A percentile compares a stretch with the other conserved stretches of the same genome.
Conservation (phyloP, 2,329 filamentous ascomycete species). For the Aspergillus luchuensis region DNA sequence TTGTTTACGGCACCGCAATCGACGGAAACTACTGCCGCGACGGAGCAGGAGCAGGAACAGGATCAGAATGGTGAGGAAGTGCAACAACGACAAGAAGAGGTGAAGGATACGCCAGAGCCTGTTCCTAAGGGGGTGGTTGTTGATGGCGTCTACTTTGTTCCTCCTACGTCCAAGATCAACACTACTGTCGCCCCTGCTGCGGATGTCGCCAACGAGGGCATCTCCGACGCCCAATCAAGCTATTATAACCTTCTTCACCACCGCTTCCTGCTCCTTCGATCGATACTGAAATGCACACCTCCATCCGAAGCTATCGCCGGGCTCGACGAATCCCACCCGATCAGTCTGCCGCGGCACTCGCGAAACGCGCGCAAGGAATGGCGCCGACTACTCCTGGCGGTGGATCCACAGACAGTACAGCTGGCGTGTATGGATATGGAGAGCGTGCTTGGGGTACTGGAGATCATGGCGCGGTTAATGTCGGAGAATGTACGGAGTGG, state of each 20-base stretch:
- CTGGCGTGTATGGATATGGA: constrained; percentile 59
- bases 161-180: neutral
- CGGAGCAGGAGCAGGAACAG: neutral
- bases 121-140: constrained; percentile 2
- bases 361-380: constrained; percentile 60
- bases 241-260: constrained; percentile 69
- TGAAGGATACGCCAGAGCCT: neutral
- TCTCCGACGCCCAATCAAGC: constrained; percentile 58
- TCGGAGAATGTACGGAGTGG: constrained; percentile 64
- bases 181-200: neutral
- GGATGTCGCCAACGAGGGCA: constrained; percentile 29
- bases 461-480: constrained; percentile 60
- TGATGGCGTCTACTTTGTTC: constrained; percentile 11
- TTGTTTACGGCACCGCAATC: constrained; percentile 65
- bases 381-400: constrained; percentile 42
- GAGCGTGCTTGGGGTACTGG: constrained; percentile 66
- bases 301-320: constrained; percentile 55
- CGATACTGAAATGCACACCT: constrained; percentile 59
- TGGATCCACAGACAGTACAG: constrained; percentile 53
- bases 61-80: neutral
- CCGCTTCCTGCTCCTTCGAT: constrained; percentile 67
- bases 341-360: constrained; percentile 57
- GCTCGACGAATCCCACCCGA: constrained; percentile 57
- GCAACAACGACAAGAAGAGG: neutral
- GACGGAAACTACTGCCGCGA: constrained; percentile 17